Conservation (phyloP, 2,329 filamentous ascomycete species). For the Alternaria triticimaculans region DNA sequence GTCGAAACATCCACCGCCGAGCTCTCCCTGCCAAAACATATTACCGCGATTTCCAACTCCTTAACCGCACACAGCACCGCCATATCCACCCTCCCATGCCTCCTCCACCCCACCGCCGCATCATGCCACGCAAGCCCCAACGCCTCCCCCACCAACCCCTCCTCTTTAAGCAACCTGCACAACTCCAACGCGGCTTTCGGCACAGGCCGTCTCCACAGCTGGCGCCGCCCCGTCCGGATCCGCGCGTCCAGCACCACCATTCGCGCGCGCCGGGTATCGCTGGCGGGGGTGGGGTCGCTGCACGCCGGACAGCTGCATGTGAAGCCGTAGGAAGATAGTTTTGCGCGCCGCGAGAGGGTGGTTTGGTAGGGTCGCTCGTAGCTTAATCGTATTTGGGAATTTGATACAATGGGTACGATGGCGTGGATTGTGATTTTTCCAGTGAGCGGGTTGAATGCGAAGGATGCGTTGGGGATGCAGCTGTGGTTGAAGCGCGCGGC, state of each 20-base stretch:
- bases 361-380: slow-evolving; percentile 36
- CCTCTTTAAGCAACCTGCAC: slow-evolving; percentile 19
- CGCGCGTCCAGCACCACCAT: slow-evolving; percentile 21
- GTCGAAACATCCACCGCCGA: slow-evolving; percentile 12
- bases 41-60: slow-evolving; percentile 18
- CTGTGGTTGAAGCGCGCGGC: slow-evolving; percentile 47
- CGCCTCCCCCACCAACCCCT: slow-evolving; percentile 26
- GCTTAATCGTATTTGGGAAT: slow-evolving; percentile 40
- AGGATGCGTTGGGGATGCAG: slow-evolving; percentile 44
- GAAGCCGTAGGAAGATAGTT: slow-evolving; percentile 32
- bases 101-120: slow-evolving; percentile 21
- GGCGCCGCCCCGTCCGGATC: slow-evolving; percentile 17
- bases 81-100: slow-evolving; percentile 18
- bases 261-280: slow-evolving; percentile 22
- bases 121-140: slow-evolving; percentile 27
- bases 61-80: slow-evolving; percentile 16
- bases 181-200: slow-evolving; percentile 23
- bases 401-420: slow-evolving; percentile 31
- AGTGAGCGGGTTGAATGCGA: slow-evolving; percentile 29
- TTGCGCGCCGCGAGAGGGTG: slow-evolving; percentile 18
- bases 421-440: slow-evolving; percentile 32
- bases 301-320: slow-evolving; percentile 38
- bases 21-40: slow-evolving; percentile 20
- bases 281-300: background rate
- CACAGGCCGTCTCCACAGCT: slow-evolving; percentile 18